phyloP scores from a whole-genome alignment of 768 basidiomycete genomes.

The Lactarius trivialis region DNA sequence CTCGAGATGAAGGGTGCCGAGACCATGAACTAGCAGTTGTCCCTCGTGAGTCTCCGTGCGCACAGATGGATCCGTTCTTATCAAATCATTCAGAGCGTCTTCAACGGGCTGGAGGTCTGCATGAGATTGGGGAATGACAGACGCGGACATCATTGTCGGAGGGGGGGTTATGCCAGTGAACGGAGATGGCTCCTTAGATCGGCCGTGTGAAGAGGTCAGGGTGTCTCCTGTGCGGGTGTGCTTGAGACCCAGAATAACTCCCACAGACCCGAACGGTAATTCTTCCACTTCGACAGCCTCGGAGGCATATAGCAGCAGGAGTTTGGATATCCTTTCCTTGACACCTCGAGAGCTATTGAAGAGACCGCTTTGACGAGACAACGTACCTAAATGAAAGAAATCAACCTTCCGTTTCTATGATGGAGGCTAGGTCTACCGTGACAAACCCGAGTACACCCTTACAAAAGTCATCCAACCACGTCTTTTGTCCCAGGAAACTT shows the following conservation, averaged over 20 bases:
- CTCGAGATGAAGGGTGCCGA: conserved; percentile 84
- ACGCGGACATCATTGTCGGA: conserved; percentile 78
- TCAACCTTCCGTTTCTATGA: conserved; percentile 15
- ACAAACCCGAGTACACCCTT: conserved; percentile 76
- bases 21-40: conserved; percentile 75
- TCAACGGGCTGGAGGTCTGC: conserved; percentile 74
- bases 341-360: conserved; percentile 62
- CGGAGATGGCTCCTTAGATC: conserved; percentile 32
- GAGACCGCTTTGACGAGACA: conserved; percentile 55
- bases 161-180: conserved; percentile 67
- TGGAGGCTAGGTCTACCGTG: not conserved
- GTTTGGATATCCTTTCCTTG: conserved; percentile 66
- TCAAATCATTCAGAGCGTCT: conserved; percentile 60
- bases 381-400: conserved; percentile 43
- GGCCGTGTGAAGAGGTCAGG: conserved; percentile 48
- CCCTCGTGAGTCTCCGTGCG: conserved; percentile 76
- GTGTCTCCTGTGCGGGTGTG: conserved; percentile 87
- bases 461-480: conserved; percentile 93
- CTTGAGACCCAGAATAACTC: conserved; percentile 76
- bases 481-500: conserved; percentile 77
- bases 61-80: conserved; percentile 87
- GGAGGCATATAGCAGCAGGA: conserved; percentile 73
- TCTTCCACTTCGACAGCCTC: conserved; percentile 70
- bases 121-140: conserved; percentile 74
- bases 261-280: conserved; percentile 76